phyloP scores from a whole-genome alignment of 2,329 filamentous ascomycete species.

The Phialocephala subalpina region DNA sequence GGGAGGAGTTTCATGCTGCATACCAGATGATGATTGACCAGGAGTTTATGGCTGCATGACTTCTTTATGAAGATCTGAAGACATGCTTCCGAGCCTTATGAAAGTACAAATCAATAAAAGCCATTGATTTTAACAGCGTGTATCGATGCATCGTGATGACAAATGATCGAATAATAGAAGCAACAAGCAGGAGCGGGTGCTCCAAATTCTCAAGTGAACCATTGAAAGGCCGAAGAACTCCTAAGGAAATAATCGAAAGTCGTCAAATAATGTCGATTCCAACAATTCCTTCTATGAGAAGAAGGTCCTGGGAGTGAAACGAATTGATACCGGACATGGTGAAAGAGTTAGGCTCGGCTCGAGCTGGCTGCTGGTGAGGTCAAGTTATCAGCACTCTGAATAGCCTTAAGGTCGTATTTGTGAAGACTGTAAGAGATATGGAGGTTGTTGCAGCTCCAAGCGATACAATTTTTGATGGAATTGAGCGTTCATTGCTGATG shows the following conservation, averaged over 20 bases:
- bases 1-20: constrained; percentile 4
- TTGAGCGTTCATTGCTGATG: background rate
- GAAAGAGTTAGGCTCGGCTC: too few species aligned
- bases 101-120: constrained; percentile 6
- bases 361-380: too few species aligned
- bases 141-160: background rate
- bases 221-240: too few species aligned
- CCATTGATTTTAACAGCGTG: background rate
- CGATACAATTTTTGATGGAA: background rate
- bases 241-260: too few species aligned
- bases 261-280: too few species aligned
- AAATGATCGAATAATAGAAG: background rate
- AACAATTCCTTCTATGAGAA: too few species aligned
- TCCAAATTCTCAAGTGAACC: too few species aligned
- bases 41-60: background rate
- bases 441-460: background rate
- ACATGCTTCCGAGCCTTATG: background rate
- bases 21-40: background rate
- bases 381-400: too few species aligned
- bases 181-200: background rate
- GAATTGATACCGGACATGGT: too few species aligned
- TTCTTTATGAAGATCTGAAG: background rate
- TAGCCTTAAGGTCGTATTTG: too few species aligned
- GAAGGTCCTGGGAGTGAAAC: too few species aligned
- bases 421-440: too few species aligned